phyloP scores from a whole-genome alignment of 441 rosid genomes.

The Hura crepitans region DNA sequence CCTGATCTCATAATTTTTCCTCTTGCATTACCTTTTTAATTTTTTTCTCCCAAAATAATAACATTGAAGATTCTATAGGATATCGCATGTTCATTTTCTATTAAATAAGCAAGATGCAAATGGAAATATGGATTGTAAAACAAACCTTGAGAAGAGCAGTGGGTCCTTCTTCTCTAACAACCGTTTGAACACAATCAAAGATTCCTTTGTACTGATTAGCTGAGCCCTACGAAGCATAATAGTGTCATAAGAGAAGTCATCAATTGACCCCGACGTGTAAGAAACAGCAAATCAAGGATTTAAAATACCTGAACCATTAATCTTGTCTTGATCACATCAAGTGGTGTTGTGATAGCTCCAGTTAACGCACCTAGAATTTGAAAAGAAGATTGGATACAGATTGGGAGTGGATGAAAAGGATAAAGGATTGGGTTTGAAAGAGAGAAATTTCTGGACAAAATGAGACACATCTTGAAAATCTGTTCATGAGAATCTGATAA shows the following conservation, averaged over 20 bases:
- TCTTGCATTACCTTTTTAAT: too few relatives aligned
- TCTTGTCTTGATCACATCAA: slow-evolving; percentile 91
- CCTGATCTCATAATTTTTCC: not conserved
- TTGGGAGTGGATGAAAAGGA: too few relatives aligned
- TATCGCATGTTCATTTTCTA: not conserved
- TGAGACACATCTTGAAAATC: slow-evolving; percentile 2
- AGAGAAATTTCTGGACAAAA: not conserved
- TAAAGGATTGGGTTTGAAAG: not conserved
- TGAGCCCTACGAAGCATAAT: slow-evolving; percentile 52
- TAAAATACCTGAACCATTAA: slow-evolving; percentile 78
- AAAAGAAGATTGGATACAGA: not conserved
- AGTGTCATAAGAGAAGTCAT: not conserved
- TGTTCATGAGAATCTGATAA: not conserved
- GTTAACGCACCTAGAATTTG: slow-evolving; percentile 64
- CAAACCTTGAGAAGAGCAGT: slow-evolving; percentile 77
- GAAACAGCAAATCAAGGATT: slow-evolving; percentile 7
- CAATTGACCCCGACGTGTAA: not conserved
- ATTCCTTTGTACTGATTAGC: slow-evolving; percentile 75
- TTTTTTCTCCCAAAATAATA: not conserved
- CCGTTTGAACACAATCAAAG: slow-evolving; percentile 74
- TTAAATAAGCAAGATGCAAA: not conserved
- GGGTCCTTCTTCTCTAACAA: slow-evolving; percentile 81
- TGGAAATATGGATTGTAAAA: slow-evolving; percentile 1
- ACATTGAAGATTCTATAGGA: not conserved
- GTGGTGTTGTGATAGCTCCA: slow-evolving; percentile 97